Evolutionary conservation across 768 basidiomycete genomes (phyloP), one percentile per base, ranked within the genome.

Genomic region (Tricholoma flavovirens): DNA sequence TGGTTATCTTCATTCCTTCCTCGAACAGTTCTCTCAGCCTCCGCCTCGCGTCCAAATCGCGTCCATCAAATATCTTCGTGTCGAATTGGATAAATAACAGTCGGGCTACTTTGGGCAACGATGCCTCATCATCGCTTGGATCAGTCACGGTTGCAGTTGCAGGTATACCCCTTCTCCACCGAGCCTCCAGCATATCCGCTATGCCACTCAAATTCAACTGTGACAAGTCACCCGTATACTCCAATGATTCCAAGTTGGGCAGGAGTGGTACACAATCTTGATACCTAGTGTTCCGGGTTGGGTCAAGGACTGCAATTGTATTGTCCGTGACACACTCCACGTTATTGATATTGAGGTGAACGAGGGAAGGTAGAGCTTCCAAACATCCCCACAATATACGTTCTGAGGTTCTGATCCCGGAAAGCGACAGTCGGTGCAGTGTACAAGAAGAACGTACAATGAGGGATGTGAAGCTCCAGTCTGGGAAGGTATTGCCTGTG

Each of bases 391-490:
- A 59, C 10, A 62, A 57, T 30, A 59, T 48, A 54, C 57, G 59
- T 46, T 64, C 59, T 5, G 53, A 56, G 21, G 59, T 56, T 36
- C 63, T 57, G 12, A 60, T 59, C 43, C 56, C 57, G 24, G 61
- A 59, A 8, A 64, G 60, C 9, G 61, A 40, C 22, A 64, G 60
- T 38, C 49, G 54, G 14, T 55, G 42, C 21, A 62, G 57, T 10
- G 38, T 35, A 33, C 57, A 60, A n/a, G 36, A 53, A 9, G 61
- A 64, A 36, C 63, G 63, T 17, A 42, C 15, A 24, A 60, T 57
- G 46, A 62, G 57, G 26, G 63, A 59, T n/a, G 54, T 62, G 21
- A 64, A 62, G 21, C 61, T 62, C 57, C 63, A 60, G 22, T 64
- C 57, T 22, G 61, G 59, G 40, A 62, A 64, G 14, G 45, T 54